phyloP scores from a whole-genome alignment of 1,284 basidiomycete genomes.

The Tilletia setariae region DNA sequence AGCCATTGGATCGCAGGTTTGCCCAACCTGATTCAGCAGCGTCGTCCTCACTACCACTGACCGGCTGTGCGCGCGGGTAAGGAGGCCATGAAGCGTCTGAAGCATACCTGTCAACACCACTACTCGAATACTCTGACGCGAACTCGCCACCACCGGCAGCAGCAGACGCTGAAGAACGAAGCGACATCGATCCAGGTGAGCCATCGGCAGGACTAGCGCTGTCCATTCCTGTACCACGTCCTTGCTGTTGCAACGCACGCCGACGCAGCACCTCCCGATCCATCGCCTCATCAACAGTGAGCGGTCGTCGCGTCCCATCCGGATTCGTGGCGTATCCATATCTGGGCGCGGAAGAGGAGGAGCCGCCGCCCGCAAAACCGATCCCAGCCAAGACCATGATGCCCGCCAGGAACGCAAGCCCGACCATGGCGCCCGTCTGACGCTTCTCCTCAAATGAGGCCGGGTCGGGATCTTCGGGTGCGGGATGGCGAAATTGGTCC shows the following conservation, averaged over 20 bases:
- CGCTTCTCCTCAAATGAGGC: neutral
- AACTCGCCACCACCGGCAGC: no score
- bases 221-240: no score
- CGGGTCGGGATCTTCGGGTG: neutral
- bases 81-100: conserved; percentile 3
- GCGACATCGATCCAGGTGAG: no score
- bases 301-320: neutral
- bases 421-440: neutral
- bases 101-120: no score
- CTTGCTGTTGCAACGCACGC: no score
- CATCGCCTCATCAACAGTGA: neutral
- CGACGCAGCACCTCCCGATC: conserved; percentile 5
- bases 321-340: neutral
- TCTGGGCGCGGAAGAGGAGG: neutral
- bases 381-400: conserved; percentile 1
- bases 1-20: no score
- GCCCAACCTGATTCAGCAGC: no score
- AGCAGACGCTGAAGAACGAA: no score
- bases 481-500: no score
- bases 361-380: neutral
- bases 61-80: neutral
- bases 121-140: no score
- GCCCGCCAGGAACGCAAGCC: neutral
- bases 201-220: no score
- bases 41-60: no score